Conservation (phyloP, 2,329 filamentous ascomycete genomes). For the Davidsoniella eucalypti region DNA sequence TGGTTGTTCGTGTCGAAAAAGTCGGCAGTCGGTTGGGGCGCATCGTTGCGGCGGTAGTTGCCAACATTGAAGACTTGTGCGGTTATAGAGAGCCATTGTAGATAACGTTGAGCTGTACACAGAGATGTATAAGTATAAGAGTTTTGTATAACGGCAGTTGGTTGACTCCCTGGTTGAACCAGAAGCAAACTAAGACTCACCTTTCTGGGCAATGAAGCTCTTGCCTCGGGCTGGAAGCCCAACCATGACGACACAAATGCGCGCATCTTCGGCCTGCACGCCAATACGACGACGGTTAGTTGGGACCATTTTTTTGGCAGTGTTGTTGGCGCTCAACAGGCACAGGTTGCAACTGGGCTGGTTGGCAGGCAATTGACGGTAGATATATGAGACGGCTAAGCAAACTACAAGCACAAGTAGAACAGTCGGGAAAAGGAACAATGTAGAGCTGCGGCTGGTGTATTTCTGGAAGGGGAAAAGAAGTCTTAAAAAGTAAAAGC, state of each 20-base stretch:
- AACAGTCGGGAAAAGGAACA: not conserved
- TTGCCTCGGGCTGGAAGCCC: conserved; percentile 90
- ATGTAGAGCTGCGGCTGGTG: not conserved
- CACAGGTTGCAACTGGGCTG: no score
- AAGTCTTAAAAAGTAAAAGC: conserved; percentile 1
- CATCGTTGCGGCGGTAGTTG: conserved; percentile 78
- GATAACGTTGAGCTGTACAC: conserved; percentile 64
- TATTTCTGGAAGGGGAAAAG: conserved; percentile 7
- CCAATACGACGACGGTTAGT: conserved; percentile 31
- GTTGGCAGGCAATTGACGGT: conserved; percentile 3
- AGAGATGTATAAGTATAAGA: not conserved
- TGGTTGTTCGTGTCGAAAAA: conserved; percentile 89
- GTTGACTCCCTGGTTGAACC: not conserved
- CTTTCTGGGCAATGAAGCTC: conserved; percentile 94
- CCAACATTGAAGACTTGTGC: conserved; percentile 96
- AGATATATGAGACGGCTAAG: conserved; percentile 1
- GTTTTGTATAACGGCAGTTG: not conserved
- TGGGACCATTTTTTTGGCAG: not conserved
- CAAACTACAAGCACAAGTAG: not conserved
- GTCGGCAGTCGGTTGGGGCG: conserved; percentile 76
- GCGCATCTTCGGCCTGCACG: conserved; percentile 84
- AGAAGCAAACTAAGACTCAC: conserved; percentile 29
- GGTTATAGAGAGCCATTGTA: conserved; percentile 89
- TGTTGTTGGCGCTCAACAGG: no score
- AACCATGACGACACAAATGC: conserved; percentile 98